phyloP scores from a whole-genome alignment of 345 rosid species.

The Syzygium aromaticum region DNA sequence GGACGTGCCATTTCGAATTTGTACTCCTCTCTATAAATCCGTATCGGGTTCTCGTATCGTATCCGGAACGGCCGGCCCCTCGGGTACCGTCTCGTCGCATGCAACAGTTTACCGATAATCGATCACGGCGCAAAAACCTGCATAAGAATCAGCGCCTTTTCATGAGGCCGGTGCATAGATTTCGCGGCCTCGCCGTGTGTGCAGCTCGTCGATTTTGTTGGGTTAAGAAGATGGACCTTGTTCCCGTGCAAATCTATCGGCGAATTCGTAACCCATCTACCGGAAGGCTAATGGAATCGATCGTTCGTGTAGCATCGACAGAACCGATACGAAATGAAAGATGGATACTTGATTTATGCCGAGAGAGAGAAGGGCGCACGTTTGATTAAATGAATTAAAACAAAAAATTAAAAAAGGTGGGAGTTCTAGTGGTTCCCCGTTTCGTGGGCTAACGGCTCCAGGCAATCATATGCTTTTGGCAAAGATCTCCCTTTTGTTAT shows the following conservation, averaged over 20 bases:
- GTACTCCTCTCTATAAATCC: not conserved
- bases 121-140: not conserved
- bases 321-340: fast-evolving
- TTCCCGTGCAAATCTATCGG: not conserved
- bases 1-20: fast-evolving
- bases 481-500: not conserved
- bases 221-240: not conserved
- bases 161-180: too few species aligned
- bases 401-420: not conserved
- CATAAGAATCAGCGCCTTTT: too few species aligned
- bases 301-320: not conserved
- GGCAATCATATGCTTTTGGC: not conserved
- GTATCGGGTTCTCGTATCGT: not conserved
- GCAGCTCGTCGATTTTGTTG: not conserved
- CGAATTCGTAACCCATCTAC: not conserved
- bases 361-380: too few species aligned
- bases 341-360: not conserved
- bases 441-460: not conserved
- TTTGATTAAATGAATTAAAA: not conserved
- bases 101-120: fast-evolving
- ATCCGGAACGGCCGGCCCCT: not conserved
- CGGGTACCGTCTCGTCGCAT: fast-evolving
- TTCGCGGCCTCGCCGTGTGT: too few species aligned
- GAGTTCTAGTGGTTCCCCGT: not conserved
- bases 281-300: too few species aligned